Conservation (phyloP, 148 eudicot genomes). For the Nepenthes gracilis region DNA sequence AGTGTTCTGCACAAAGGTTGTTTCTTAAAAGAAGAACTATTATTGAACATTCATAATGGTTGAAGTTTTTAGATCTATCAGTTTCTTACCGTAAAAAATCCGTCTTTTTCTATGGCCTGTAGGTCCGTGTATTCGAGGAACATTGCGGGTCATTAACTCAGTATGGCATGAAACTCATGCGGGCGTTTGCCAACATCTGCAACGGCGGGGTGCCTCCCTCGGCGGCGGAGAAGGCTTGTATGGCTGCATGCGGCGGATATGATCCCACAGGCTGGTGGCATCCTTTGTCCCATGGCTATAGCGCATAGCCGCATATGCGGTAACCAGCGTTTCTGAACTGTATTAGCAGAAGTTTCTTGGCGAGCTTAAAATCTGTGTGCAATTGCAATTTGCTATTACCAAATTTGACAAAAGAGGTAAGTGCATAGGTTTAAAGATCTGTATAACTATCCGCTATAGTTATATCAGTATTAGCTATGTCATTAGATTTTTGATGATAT, state of each 20-base stretch:
- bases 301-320: constrained; percentile 10
- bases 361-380: no score
- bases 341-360: no score
- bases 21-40: neutral
- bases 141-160: constrained; percentile 81
- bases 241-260: constrained; percentile 21
- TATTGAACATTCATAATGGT: neutral
- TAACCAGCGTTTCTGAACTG: neutral
- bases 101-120: neutral
- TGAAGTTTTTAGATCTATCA: neutral
- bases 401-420: no score
- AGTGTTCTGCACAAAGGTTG: neutral
- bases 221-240: constrained; percentile 46
- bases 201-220: constrained; percentile 28
- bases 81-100: no score
- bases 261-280: constrained; percentile 12
- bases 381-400: no score
- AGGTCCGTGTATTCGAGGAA: constrained; percentile 74
- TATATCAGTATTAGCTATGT: no score
- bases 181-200: constrained; percentile 91
- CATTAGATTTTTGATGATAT: no score
- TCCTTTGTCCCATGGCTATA: constrained; percentile 22
- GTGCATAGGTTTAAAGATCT: no score
- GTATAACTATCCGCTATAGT: no score
- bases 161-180: constrained; percentile 93